A percentile compares a stretch with the other conserved stretches of the same genome.
Conservation (phyloP, 1,139 yeast genomes). For the Yamadazyma siamensis region DNA sequence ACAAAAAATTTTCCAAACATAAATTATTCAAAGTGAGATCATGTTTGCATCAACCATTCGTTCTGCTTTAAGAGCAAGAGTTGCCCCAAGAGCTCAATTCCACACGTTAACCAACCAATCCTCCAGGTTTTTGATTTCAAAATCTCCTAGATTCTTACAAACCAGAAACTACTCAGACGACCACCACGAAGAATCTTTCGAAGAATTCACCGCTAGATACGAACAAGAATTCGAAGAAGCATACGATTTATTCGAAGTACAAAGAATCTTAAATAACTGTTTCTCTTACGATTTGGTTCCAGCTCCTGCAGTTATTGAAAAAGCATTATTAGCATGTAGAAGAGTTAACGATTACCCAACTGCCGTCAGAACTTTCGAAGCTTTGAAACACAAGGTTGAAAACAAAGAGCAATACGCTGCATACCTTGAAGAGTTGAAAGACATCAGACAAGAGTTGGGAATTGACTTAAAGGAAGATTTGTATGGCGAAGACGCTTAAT, state of each 20-base stretch:
- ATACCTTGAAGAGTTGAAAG: slow-evolving; percentile 92
- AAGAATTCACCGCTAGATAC: slow-evolving; percentile 90
- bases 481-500: slow-evolving; percentile 37
- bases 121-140: slow-evolving; percentile 8
- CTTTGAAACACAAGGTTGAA: slow-evolving; percentile 92
- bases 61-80: slow-evolving; percentile 45
- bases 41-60: slow-evolving; percentile 54
- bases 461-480: slow-evolving; percentile 92
- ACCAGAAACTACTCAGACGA: slow-evolving; percentile 61
- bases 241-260: slow-evolving; percentile 96
- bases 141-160: slow-evolving; percentile 4
- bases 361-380: slow-evolving; percentile 96
- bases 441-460: slow-evolving; percentile 87
- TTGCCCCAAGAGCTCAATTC: slow-evolving; percentile 23
- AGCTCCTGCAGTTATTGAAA: slow-evolving; percentile 92
- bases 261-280: slow-evolving; percentile 84
- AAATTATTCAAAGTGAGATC: slow-evolving; percentile 1
- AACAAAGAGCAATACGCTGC: slow-evolving; percentile 91
- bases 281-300: slow-evolving; percentile 98
- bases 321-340: slow-evolving; percentile 97
- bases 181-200: slow-evolving; percentile 87
- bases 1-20: slow-evolving; percentile 16
- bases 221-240: slow-evolving; percentile 98
- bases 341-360: slow-evolving; percentile 98
- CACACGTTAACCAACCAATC: slow-evolving; percentile 8